Base-by-base conservation (phyloP, 164 flowering plant genomes). In the Brasenia schreberi region DNA sequence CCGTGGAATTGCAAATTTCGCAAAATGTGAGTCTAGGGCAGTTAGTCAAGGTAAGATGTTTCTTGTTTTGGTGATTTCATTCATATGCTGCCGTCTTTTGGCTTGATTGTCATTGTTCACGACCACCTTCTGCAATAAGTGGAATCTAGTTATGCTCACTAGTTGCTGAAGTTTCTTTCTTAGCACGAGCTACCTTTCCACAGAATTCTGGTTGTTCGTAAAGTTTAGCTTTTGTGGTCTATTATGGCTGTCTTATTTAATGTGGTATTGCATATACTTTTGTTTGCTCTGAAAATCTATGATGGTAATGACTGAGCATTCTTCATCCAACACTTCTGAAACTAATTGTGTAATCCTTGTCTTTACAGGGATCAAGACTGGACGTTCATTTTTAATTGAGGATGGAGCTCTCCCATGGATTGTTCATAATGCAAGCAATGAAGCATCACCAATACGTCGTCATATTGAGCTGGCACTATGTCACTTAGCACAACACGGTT, bases 381-480 rank as follows among this genome's bases (percentile, higher is more conserved):
- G 97, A 66, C 85, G 74, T 70, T 91, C 96, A 70, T 82, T 90
- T 45, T 73, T 94, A 49, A 87, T 94, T 43, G 96, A 94, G 52
- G 98, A 94, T 73, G 97, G 97, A 23, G 95, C 86, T 27, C 88
- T 94, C 68, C 81, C 93, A 23, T 94, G 98, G 96, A 89, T 94
- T 49, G 90, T 94, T 61, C 91, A 89, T 67, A 94, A 91, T 78
- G 95, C 97, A 7, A 89, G 86, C 69, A 89, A 83, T 69, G 98
- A 91, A 73, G 93, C 88, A 64, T 86, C 95, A 5, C 81, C 92
- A 65, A 85, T 94, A 62, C 75, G 88, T 76, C 91, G 95, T 61
- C 98, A 94, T 66, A 81, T 89, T 64, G 98, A 94, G 77, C 96
- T 91, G 61, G 96, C 99, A 19, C 95, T 94, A 67, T 94, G 99